Evolutionary conservation across 345 rosid genomes (phyloP).

Genomic region (Nasturtium officinale): DNA sequence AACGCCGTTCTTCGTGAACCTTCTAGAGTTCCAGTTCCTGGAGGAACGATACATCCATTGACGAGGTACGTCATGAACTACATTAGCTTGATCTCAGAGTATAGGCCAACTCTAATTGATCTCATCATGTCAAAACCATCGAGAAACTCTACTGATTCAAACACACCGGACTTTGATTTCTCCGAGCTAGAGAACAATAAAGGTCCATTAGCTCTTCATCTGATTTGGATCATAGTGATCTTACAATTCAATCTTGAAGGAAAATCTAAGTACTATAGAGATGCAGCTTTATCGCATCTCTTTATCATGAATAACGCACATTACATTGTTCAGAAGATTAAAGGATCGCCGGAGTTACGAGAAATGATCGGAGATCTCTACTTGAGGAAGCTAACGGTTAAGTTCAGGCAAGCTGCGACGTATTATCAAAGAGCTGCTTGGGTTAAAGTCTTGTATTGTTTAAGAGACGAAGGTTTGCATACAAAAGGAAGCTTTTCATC

Average conservation of each 20-base stretch:
- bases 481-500: conserved; percentile 85
- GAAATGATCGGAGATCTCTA: conserved; percentile 97
- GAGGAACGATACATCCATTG: conserved; percentile 94
- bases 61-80: conserved; percentile 99
- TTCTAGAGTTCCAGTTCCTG: conserved; percentile 78
- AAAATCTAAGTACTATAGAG: conserved; percentile 80
- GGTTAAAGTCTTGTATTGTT: conserved; percentile 81
- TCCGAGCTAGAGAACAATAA: conserved; percentile 70
- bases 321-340: conserved; percentile 83
- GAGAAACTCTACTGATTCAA: conserved; percentile 70
- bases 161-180: conserved; percentile 79
- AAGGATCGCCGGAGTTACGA: conserved; percentile 74
- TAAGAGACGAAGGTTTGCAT: conserved; percentile 89
- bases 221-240: conserved; percentile 90
- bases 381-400: conserved; percentile 74
- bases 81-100: conserved; percentile 91
- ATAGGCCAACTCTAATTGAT: conserved; percentile 74
- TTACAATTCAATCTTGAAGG: conserved; percentile 83
- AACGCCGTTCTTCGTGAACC: conserved; percentile 84
- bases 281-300: conserved; percentile 68
- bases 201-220: conserved; percentile 74
- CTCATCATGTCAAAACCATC: conserved; percentile 93
- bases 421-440: conserved; percentile 94
- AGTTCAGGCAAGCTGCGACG: conserved; percentile 78
- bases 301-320: conserved; percentile 96